phyloP scores from a whole-genome alignment of 345 rosid species.

The Citrus sp. region DNA sequence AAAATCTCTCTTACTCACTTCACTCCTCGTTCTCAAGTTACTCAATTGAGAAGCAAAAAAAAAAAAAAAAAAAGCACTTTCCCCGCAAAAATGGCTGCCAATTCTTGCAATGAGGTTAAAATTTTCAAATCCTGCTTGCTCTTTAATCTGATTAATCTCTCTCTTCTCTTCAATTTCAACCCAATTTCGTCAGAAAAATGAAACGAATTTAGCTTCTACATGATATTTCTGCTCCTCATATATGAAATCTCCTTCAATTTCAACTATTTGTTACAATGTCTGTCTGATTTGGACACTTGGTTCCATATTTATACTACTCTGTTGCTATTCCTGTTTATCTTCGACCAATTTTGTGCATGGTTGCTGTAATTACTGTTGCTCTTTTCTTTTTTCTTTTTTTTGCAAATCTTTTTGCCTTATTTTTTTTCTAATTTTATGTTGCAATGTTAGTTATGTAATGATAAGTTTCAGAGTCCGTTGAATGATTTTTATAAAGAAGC shows the following conservation, averaged over 20 bases:
- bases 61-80: background rate
- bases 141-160: background rate
- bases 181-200: background rate
- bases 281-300: background rate
- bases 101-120: constrained; percentile 26
- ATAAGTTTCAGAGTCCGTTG: too few species aligned
- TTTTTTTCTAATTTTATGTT: too few species aligned
- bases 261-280: background rate
- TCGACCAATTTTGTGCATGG: background rate
- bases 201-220: background rate
- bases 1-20: background rate
- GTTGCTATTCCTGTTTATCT: background rate
- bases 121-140: background rate
- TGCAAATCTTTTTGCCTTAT: too few species aligned
- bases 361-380: too few species aligned
- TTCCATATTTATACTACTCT: background rate
- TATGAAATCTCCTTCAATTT: background rate
- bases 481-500: too few species aligned
- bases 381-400: too few species aligned
- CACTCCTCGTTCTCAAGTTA: background rate
- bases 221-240: background rate
- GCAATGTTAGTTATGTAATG: too few species aligned
- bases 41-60: background rate
- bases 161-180: background rate
- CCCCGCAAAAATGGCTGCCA: constrained; percentile 22